A percentile compares a stretch with the other conserved stretches of the same genome.
Conservation (phyloP, 257 asterid species). For the Ophiorrhiza pumila region DNA sequence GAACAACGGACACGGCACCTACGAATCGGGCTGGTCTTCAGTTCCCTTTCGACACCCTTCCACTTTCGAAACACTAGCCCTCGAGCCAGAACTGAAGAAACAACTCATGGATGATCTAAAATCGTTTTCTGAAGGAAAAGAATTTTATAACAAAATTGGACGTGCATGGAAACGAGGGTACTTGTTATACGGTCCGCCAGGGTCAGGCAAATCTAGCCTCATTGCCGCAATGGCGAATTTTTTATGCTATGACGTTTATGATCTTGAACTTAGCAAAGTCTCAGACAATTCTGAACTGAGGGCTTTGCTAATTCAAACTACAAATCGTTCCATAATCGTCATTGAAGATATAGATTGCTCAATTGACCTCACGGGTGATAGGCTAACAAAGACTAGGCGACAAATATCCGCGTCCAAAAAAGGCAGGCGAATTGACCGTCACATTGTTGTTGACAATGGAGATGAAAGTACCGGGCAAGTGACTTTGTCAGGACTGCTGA, state of each 20-base stretch:
- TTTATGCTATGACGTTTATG: constrained; percentile 51
- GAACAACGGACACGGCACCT: constrained; percentile 43
- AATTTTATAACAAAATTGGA: constrained; percentile 37
- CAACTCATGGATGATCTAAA: constrained; percentile 34
- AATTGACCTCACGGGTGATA: constrained; percentile 40
- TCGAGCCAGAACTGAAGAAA: constrained; percentile 44
- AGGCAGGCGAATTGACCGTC: neutral
- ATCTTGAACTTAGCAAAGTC: constrained; percentile 52
- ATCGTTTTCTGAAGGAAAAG: constrained; percentile 36
- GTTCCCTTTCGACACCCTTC: constrained; percentile 57
- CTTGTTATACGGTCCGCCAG: constrained; percentile 51
- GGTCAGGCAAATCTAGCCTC: constrained; percentile 55
- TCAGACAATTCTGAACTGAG: constrained; percentile 41
- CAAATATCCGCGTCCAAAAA: constrained; percentile 8
- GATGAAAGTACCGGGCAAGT: constrained; percentile 34
- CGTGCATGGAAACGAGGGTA: constrained; percentile 68
- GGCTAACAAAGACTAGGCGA: constrained; percentile 20
- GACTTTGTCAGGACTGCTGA: constrained; percentile 51
- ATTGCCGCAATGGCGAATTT: constrained; percentile 62
- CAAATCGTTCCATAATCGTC: constrained; percentile 51
- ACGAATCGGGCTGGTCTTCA: constrained; percentile 54
- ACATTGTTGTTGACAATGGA: neutral
- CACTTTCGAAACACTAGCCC: constrained; percentile 52
- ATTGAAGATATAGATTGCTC: constrained; percentile 64
- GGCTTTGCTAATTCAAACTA: constrained; percentile 43